Evolutionary conservation across 2,329 filamentous ascomycete genomes (phyloP).

Genomic region (Fusarium euwallaceae): DNA sequence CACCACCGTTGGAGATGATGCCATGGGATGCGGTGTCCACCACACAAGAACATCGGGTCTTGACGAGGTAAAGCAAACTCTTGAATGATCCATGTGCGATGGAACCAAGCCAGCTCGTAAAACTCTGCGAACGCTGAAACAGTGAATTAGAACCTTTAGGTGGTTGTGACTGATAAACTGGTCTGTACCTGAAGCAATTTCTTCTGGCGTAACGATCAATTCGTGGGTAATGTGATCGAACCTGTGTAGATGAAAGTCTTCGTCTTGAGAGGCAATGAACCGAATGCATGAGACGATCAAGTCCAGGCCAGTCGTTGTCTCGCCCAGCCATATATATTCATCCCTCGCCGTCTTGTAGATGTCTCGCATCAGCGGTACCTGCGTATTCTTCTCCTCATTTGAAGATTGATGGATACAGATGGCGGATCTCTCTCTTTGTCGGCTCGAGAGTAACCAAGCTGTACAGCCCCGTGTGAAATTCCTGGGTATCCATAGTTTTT

Average conservation of each 20-base stretch:
- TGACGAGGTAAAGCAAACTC: constrained; percentile 4
- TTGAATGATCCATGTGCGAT: constrained; percentile 8
- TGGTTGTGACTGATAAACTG: background rate
- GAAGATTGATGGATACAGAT: constrained; percentile 9
- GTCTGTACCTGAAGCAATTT: background rate
- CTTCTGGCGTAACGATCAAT: background rate
- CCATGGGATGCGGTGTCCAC: background rate
- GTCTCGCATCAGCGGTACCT: constrained; percentile 2
- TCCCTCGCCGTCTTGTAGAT: background rate
- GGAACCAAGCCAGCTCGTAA: background rate
- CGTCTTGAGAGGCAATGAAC: background rate
- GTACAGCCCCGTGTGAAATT: background rate
- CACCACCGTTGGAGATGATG: background rate
- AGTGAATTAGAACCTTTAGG: background rate
- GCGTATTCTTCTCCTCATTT: constrained; percentile 1
- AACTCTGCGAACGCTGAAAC: background rate
- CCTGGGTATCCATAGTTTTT: background rate
- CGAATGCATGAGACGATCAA: background rate
- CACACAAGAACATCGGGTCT: constrained; percentile 4
- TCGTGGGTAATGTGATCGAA: background rate
- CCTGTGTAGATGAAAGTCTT: background rate
- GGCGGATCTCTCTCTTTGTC: constrained; percentile 3
- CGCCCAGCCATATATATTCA: constrained; percentile 5
- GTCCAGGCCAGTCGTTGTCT: background rate
- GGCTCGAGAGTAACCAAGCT: background rate